Base-by-base conservation (phyloP, 202 grass and related monocot genomes). In the Brachypodium distachyon region DNA sequence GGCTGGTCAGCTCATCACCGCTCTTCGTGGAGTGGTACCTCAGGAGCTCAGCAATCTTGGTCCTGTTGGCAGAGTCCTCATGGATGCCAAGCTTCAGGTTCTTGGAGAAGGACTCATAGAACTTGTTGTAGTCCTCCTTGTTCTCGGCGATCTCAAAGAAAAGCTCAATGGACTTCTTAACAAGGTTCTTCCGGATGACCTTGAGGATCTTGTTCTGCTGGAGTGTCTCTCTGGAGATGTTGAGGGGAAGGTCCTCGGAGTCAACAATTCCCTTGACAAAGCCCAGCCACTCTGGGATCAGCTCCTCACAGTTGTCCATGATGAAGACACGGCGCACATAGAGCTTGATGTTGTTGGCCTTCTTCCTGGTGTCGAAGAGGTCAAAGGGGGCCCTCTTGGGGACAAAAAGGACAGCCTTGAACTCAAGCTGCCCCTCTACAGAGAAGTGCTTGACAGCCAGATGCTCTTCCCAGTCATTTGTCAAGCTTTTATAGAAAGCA, bases 151-250 rank as follows among this genome's bases (percentile, higher is more conserved):
- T 89, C 86, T 97, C 93, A 19, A 97, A 97, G 83, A 97, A 93
- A 59, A 97, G 90, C 80, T 97, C 93, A 1, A 97, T 6, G 29
- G 88, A 97, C 90, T 97, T 97, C 90, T 97, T 97, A 3, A 97
- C 86, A 38, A 97, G 74, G 88, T 97, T 97, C 81, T 97, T 97
- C 13, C 93, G 55, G 66, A 97, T 97, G 0, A 97, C 93, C 81
- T 97, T 97, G 12, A 97, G 88, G 63, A 97, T 97, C 83, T 97
- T 97, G 77, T 97, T 97, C 83, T 97, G 93, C 87, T 97, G 93
- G 23, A 97, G 87, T n/a, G 33, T 97, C 87, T 97, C 93, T 61
- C 93, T 87, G 25, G 93, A 97, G 53, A 97, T 97, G 53, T 97
- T 97, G 17, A 97, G 90, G 58, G 93, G 93, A 23, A 96, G 93